A percentile compares a stretch with the other conserved stretches of the same genome.
Evolutionary conservation across 83 land plant genomes (phyloP).

Genomic region (Picea abies): DNA sequence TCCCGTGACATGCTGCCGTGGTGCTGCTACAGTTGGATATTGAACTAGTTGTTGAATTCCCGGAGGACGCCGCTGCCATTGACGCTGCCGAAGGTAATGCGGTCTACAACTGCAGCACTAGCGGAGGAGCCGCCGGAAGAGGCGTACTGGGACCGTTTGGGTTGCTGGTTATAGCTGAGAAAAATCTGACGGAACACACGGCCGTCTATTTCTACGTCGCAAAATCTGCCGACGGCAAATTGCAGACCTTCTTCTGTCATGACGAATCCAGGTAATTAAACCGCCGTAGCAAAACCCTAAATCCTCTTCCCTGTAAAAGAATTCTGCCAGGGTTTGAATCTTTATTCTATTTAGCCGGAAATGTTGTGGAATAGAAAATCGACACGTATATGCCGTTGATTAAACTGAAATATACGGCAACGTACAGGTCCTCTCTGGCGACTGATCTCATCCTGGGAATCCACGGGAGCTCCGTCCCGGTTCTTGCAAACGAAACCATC

Average conservation of each 20-base stretch:
- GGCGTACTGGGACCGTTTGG: constrained; percentile 92
- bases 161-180: constrained; percentile 74
- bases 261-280: constrained; percentile 71
- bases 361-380: no score
- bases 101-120: constrained; percentile 61
- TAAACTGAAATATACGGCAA: background rate
- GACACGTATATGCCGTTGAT: no score
- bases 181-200: constrained; percentile 69
- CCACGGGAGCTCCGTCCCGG: constrained; percentile 65
- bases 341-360: no score
- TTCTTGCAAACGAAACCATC: constrained; percentile 62
- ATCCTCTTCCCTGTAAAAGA: background rate
- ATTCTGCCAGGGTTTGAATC: background rate
- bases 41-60: constrained; percentile 53
- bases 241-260: constrained; percentile 74
- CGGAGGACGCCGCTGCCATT: constrained; percentile 18
- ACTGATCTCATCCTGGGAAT: constrained; percentile 49
- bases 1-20: background rate
- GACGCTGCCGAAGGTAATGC: constrained; percentile 19
- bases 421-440: constrained; percentile 75
- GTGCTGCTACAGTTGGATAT: constrained; percentile 62
- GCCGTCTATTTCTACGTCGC: constrained; percentile 85
- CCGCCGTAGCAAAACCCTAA: background rate
- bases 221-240: constrained; percentile 44
- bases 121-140: constrained; percentile 62